Percentiles rank a stretch among this genome's conserved stretches.
Conservation (phyloP, 331 rosid genomes). For the Ulmus americana region DNA sequence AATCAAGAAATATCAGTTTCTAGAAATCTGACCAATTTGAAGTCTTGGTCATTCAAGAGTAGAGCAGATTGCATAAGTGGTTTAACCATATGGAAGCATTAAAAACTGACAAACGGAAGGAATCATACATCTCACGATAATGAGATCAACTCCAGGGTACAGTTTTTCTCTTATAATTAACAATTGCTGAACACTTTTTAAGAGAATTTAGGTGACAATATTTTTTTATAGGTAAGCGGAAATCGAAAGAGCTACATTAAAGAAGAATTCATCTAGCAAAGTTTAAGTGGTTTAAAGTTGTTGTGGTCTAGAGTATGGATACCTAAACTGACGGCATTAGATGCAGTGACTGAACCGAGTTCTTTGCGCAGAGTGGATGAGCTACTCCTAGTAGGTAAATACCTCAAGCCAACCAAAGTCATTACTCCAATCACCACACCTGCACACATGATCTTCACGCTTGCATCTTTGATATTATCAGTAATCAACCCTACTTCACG, state of each 20-base stretch:
- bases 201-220: neutral
- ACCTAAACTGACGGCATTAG: conserved; percentile 51
- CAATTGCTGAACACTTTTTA: neutral
- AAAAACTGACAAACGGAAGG: neutral
- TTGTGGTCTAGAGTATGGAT: neutral
- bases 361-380: conserved; percentile 33
- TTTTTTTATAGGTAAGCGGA: neutral
- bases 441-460: conserved; percentile 77
- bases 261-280: neutral
- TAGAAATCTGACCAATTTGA: neutral
- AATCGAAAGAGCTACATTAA: neutral
- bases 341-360: conserved; percentile 41
- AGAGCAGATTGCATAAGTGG: neutral
- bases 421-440: conserved; percentile 74
- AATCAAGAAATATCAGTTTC: neutral
- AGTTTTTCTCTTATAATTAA: neutral
- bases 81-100: neutral
- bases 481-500: conserved; percentile 42
- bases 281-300: neutral
- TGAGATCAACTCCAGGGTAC: neutral
- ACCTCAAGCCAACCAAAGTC: conserved; percentile 65
- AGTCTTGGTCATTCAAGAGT: neutral
- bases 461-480: conserved; percentile 64
- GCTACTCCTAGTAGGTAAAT: conserved; percentile 49
- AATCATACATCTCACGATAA: neutral